Percentiles rank a stretch among this genome's conserved stretches.
Evolutionary conservation across 148 eudicot species (phyloP).

Genomic region (Amaranthus hypochondriacus): DNA sequence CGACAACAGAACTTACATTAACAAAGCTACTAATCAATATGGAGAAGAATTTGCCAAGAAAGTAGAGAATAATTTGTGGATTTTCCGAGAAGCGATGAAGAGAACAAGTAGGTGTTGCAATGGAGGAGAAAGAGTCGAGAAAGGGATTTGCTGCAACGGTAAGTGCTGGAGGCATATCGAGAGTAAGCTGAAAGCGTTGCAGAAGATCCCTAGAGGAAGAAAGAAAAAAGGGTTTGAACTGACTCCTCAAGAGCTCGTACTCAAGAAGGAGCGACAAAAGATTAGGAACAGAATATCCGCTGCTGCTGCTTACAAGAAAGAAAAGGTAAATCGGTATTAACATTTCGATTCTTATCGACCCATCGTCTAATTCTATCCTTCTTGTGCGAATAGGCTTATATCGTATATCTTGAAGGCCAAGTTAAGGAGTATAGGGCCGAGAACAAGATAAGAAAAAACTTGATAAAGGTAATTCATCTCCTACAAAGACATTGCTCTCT

Average conservation of each 20-base stretch:
- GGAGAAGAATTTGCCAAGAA: slow-evolving; percentile 10
- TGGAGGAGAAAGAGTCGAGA: not conserved
- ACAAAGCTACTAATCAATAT: slow-evolving; percentile 8
- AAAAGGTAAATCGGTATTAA: slow-evolving; percentile 9
- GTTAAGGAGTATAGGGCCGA: slow-evolving; percentile 17
- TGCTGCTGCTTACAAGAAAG: slow-evolving; percentile 13
- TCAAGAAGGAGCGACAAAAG: slow-evolving; percentile 20
- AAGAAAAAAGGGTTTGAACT: slow-evolving; percentile 14
- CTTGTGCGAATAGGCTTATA: slow-evolving; percentile 9
- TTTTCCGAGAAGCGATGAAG: slow-evolving; percentile 9
- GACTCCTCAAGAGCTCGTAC: not conserved
- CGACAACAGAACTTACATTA: not conserved
- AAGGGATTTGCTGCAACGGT: slow-evolving; percentile 18
- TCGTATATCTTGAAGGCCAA: slow-evolving; percentile 5
- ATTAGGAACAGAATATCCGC: slow-evolving; percentile 26
- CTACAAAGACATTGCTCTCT: too few relatives aligned
- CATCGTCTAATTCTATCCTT: not conserved
- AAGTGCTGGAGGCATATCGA: slow-evolving; percentile 22
- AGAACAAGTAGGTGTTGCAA: not conserved
- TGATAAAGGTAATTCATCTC: slow-evolving; percentile 15
- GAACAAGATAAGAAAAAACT: slow-evolving; percentile 27
- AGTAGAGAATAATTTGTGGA: slow-evolving; percentile 4
- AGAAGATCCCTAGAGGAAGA: slow-evolving; percentile 11
- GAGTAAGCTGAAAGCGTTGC: not conserved
- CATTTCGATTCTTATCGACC: not conserved